Evolutionary conservation across 208 protist genomes (phyloP), one percentile per base, ranked within the genome.

Genomic region (Crithidia sp.): DNA sequence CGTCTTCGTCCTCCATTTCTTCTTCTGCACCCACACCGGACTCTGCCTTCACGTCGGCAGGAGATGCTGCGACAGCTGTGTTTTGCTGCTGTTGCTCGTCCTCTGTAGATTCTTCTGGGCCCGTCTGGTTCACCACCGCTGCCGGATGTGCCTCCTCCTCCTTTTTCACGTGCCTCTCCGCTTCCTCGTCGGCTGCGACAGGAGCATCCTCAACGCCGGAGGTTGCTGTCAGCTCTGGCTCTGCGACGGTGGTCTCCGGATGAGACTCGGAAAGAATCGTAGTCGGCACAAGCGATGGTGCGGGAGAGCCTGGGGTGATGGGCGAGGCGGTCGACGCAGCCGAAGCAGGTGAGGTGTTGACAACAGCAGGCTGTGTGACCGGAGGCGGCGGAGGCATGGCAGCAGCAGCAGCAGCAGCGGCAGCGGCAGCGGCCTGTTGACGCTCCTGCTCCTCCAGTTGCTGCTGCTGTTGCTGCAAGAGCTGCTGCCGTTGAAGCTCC

Each of bases 381-480:
- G 57, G 14, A 17, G 49, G 19, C 49, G 44, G 60, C 3, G 61
- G 50, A 12, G 17, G 16, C 19, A 52, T 59, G 9, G 72, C 12
- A 50, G 47, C 14, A 37, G 45, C 40, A 44, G 28, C 49, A 36
- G 39, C 28, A 7, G 72, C 17, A 50, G 47, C 14, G 12, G 55
- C 40, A 44, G 40, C 64, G 45, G n/a, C 40, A 37, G 49, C 16
- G 9, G 17, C 59, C 3, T 49, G 47, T 63, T 72, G 60, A 13
- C 57, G 36, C 60, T 72, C 53, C 16, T 67, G 62, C 40, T 52
- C 53, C 56, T 70, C 62, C 16, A 57, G 68, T 57, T 74, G 76
- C 36, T 67, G 52, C 17, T 55, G 40, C 13, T 72, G 74, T 28
- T 41, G 76, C 8, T 53, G 63, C 19, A 62, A n/a, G 7, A 76